Conservation (phyloP, 805 yeast species). For the Candida dajiaensis region DNA sequence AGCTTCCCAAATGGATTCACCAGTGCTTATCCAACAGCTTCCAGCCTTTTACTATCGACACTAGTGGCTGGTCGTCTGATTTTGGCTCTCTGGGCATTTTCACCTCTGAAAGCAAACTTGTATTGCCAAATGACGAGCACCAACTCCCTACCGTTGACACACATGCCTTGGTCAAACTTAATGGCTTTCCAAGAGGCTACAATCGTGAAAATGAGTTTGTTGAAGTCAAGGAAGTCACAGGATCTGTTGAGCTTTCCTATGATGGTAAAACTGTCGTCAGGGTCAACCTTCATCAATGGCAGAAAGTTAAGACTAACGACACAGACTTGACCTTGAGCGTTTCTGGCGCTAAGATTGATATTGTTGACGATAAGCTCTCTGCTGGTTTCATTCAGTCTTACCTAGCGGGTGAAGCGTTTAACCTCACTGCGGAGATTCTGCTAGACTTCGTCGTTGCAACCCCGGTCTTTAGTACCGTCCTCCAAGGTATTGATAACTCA, state of each 20-base stretch:
- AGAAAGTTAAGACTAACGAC: slow-evolving; percentile 10
- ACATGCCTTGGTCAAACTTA: neutral
- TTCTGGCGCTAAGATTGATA: slow-evolving; percentile 12
- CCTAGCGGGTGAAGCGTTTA: slow-evolving; percentile 6
- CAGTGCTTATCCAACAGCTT: slow-evolving; percentile 8
- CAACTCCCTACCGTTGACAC: slow-evolving; percentile 1
- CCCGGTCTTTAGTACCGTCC: slow-evolving; percentile 17
- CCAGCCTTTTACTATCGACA: slow-evolving; percentile 2
- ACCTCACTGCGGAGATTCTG: slow-evolving; percentile 1
- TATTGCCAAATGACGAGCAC: neutral
- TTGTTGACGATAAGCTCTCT: slow-evolving; percentile 13
- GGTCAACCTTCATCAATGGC: slow-evolving; percentile 19
- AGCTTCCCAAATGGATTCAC: slow-evolving; percentile 15
- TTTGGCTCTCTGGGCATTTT: neutral
- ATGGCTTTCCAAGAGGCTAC: slow-evolving; percentile 4
- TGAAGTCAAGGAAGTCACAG: slow-evolving; percentile 8
- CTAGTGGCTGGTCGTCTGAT: neutral
- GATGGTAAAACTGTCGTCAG: slow-evolving; percentile 9
- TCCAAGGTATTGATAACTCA: slow-evolving; percentile 13
- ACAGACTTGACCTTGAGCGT: slow-evolving; percentile 6
- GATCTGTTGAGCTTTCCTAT: slow-evolving; percentile 11
- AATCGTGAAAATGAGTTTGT: slow-evolving; percentile 9
- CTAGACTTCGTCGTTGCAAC: slow-evolving; percentile 21
- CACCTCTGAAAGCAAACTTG: neutral
- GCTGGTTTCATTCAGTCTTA: slow-evolving; percentile 6